Conservation (phyloP, 305 asterid species). For the Fraxinus floribunda region DNA sequence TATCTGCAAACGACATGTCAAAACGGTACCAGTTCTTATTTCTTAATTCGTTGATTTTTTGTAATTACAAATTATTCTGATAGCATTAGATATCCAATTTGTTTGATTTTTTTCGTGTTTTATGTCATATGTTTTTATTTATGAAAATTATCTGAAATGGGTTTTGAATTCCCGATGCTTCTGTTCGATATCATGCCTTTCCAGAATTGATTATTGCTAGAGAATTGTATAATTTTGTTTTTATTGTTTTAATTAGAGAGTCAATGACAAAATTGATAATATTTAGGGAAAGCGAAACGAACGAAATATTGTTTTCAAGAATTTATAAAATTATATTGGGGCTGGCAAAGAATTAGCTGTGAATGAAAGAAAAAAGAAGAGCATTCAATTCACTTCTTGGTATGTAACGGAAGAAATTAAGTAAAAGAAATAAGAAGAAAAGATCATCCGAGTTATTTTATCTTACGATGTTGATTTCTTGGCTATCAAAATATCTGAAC, state of each 20-base stretch:
- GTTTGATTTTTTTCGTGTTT: not conserved
- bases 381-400: not conserved
- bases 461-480: not conserved
- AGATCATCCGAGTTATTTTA: not conserved
- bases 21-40: constrained; percentile 28
- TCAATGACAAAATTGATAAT: not conserved
- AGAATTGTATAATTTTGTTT: not conserved
- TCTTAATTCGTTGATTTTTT: not conserved
- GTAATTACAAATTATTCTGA: not conserved
- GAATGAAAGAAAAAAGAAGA: not conserved
- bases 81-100: not conserved
- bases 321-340: not conserved
- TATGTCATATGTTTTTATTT: not conserved
- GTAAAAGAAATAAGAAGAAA: not conserved
- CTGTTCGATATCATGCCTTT: not conserved
- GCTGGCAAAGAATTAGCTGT: not conserved
- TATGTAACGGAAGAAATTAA: not conserved
- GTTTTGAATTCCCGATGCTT: not conserved
- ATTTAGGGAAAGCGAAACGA: not conserved
- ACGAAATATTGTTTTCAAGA: not conserved
- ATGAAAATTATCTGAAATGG: not conserved
- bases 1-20: constrained; percentile 38
- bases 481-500: not conserved
- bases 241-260: not conserved
- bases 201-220: constrained; percentile 8